Base-by-base conservation (phyloP, 371 early-diverging fungal genomes). In the Mucor racemosus region DNA sequence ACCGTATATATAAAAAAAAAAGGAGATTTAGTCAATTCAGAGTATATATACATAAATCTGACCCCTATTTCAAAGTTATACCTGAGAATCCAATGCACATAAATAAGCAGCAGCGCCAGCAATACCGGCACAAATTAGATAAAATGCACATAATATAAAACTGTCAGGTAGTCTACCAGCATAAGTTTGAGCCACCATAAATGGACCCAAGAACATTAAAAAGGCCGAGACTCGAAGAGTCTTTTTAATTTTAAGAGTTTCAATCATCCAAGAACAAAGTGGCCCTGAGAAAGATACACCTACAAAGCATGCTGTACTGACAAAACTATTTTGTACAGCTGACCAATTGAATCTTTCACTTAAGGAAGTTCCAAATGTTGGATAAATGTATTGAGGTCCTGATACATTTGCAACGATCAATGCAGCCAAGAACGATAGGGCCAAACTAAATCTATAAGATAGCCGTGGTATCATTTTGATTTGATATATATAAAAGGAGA, bases 211-310 rank as follows among this genome's bases (percentile, higher is more conserved):
- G 36, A 79, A 82, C 5, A 69, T 73, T n/a, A 82, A 58, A 11
- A 71, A 1, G 34, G 74, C 74, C 31, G 79, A 67, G 34, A 79
- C 34, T 35, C 76, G 72, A 11, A 82, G 69, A 21, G 82, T 74
- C 8, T 73, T 80, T 40, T 62, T 56, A 36, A 66, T 67, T 10
- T 78, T 79, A 14, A 73, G 55, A 3, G 57, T 67, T 34, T 77
- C 78, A 40, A 82, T 64, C 66, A 77, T 56, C 75, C 73, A 76
- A n/a, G 82, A 72, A 73, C 74, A 71, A 17, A 82, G 34, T 19
- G 82, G 82, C 2, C 82, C 82, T 34, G 82, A 82, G 59, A 79
- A 82, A 5, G 79, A 79, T 7, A 79, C 75, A 26, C 82, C 82
- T 13, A 82, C 41, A 57, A 82, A 82, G 36, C 73, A 73, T 13